Percentiles rank a stretch among this genome's conserved stretches.
Conservation (phyloP, 1,284 basidiomycete species). For the Pseudozyma sp. region DNA sequence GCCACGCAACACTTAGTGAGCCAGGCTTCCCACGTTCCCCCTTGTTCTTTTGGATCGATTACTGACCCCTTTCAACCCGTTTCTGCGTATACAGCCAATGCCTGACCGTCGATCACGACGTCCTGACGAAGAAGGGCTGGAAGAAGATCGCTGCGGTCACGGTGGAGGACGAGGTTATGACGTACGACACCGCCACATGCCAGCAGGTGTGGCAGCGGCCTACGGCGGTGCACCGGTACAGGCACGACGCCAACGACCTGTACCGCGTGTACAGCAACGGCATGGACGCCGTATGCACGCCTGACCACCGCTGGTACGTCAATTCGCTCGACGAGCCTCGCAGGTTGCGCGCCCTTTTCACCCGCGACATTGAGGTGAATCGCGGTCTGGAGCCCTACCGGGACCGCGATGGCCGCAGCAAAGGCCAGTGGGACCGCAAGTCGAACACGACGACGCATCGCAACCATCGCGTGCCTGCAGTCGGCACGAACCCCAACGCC, state of each 20-base stretch:
- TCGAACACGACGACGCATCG: background rate
- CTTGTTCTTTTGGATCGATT: background rate
- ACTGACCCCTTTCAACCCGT: background rate
- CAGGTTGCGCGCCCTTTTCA: background rate
- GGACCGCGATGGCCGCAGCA: background rate
- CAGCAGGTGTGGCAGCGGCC: conserved; percentile 23
- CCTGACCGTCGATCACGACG: conserved; percentile 26
- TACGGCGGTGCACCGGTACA: background rate
- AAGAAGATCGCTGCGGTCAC: conserved; percentile 12
- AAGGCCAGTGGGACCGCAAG: background rate
- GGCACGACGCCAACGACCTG: conserved; percentile 7
- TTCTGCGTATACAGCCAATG: background rate
- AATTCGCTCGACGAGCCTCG: background rate
- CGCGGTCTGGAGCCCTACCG: too few species aligned
- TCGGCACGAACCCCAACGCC: conserved; percentile 17
- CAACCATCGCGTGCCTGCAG: conserved; percentile 6
- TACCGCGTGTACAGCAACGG: conserved; percentile 9
- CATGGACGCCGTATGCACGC: conserved; percentile 17
- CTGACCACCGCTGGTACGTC: conserved; percentile 23
- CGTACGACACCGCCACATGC: conserved; percentile 6
- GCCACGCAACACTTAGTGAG: conserved; percentile 90
- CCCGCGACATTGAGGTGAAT: conserved; percentile 1
- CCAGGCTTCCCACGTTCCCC: background rate
- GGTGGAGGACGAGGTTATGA: conserved; percentile 25
- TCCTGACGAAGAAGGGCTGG: conserved; percentile 24